phyloP scores from a whole-genome alignment of 345 rosid genomes.

The Clarkia xantiana region DNA sequence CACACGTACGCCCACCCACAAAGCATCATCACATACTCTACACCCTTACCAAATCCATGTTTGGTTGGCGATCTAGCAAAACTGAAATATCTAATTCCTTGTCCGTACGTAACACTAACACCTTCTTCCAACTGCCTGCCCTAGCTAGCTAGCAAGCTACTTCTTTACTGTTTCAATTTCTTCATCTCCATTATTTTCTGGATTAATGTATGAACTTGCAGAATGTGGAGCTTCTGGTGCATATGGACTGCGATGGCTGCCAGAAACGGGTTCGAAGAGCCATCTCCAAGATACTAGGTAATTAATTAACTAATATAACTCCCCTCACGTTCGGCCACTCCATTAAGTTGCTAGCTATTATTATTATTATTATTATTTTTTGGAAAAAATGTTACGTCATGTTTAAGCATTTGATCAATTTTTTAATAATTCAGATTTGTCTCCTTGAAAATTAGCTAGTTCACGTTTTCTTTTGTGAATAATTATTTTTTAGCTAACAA shows the following conservation, averaged over 20 bases:
- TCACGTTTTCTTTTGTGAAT: no score
- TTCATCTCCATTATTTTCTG: not conserved
- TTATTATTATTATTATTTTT: no score
- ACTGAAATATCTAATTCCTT: conserved; percentile 31
- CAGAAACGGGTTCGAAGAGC: conserved; percentile 63
- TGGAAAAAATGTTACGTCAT: no score
- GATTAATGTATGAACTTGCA: conserved; percentile 3
- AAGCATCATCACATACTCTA: no score
- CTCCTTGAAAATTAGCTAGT: no score
- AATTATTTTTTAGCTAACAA: no score
- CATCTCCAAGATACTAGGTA: conserved; percentile 55
- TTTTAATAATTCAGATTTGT: no score
- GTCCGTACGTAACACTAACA: conserved; percentile 36
- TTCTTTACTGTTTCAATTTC: no score
- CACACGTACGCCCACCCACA: no score
- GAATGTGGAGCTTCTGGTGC: conserved; percentile 77
- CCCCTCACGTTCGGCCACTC: no score
- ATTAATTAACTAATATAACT: conserved; percentile 1
- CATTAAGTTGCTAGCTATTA: no score
- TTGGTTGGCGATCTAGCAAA: conserved; percentile 40
- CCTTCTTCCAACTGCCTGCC: not conserved
- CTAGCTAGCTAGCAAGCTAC: not conserved
- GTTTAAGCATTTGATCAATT: no score
- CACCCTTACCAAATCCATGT: conserved; percentile 14
- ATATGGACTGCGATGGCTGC: conserved; percentile 87